Conservation (phyloP, 177 flowering plant genomes). For the Vitis hybrid region DNA sequence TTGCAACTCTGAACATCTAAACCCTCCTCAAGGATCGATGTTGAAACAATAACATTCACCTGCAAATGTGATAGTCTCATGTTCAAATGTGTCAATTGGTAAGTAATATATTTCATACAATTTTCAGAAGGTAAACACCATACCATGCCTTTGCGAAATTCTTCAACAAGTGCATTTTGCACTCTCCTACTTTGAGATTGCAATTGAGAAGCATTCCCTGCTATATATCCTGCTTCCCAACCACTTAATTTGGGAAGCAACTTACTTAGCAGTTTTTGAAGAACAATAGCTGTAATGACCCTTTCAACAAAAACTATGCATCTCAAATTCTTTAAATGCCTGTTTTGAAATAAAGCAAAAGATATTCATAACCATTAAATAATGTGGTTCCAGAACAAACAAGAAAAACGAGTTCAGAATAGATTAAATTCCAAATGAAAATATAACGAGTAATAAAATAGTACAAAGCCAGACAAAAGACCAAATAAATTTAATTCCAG, state of each 20-base stretch:
- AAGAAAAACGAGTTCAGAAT: too few species aligned
- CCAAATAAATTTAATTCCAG: too few species aligned
- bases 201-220: slow-evolving; percentile 53
- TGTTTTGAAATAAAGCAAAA: slow-evolving; percentile 18
- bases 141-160: slow-evolving; percentile 72
- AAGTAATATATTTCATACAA: neutral
- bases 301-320: slow-evolving; percentile 90
- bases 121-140: slow-evolving; percentile 10
- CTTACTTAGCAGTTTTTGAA: slow-evolving; percentile 44
- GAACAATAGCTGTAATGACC: slow-evolving; percentile 73
- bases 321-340: slow-evolving; percentile 56
- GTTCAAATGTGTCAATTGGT: neutral
- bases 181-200: slow-evolving; percentile 56
- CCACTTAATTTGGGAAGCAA: slow-evolving; percentile 38
- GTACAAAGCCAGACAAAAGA: too few species aligned
- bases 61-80: slow-evolving; percentile 21
- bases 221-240: slow-evolving; percentile 70
- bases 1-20: slow-evolving; percentile 94
- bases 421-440: too few species aligned
- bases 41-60: slow-evolving; percentile 87
- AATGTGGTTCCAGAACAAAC: too few species aligned
- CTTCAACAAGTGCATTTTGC: slow-evolving; percentile 68
- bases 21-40: slow-evolving; percentile 94
- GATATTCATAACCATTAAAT: neutral
- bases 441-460: too few species aligned